phyloP scores from a whole-genome alignment of 306 rosid species.

The Prinsepia uniflora region DNA sequence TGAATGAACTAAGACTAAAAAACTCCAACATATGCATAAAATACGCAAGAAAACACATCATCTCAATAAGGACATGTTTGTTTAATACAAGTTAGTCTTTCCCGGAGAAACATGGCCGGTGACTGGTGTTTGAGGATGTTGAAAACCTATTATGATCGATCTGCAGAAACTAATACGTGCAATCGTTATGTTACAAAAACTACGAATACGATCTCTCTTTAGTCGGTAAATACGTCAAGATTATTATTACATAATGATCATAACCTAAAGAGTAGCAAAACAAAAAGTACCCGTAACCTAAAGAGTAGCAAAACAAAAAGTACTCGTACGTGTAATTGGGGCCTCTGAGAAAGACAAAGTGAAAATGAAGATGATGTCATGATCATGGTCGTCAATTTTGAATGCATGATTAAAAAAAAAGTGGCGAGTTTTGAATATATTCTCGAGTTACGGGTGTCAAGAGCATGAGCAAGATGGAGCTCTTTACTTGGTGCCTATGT shows the following conservation, averaged over 20 bases:
- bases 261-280: too few species aligned
- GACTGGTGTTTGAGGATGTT: neutral
- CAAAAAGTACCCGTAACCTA: too few species aligned
- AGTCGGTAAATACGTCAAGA: too few species aligned
- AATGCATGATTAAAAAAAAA: neutral
- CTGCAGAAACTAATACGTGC: neutral
- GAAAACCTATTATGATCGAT: neutral
- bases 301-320: too few species aligned
- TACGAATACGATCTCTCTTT: too few species aligned
- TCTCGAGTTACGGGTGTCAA: neutral
- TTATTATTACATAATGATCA: too few species aligned
- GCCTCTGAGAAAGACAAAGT: neutral
- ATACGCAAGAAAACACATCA: too few species aligned
- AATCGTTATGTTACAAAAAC: too few species aligned
- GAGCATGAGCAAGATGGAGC: neutral
- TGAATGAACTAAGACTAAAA: neutral
- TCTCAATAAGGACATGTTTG: neutral
- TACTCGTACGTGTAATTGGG: too few species aligned
- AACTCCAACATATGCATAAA: neutral
- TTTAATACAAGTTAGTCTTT: neutral
- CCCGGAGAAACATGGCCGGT: neutral
- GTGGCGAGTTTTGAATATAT: neutral
- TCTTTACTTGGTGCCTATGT: too few species aligned
- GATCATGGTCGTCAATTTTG: neutral
- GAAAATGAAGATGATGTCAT: neutral